phyloP scores from a whole-genome alignment of 2,329 filamentous ascomycete genomes.

The Fusarium buxicola region DNA sequence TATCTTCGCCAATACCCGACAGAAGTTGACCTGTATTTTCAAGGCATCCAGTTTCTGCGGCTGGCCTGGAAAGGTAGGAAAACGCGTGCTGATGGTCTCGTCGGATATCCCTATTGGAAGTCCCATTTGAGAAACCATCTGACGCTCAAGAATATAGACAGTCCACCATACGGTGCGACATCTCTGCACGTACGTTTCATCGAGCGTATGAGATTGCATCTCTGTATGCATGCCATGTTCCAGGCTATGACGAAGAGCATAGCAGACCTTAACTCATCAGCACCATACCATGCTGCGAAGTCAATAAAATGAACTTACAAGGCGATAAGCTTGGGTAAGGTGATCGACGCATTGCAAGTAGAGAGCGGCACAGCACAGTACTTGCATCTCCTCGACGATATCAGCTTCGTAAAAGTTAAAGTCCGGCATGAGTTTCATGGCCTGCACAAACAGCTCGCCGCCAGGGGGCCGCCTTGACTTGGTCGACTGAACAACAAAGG shows the following conservation, averaged over 20 bases:
- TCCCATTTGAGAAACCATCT: constrained; percentile 34
- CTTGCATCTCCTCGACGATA: constrained; percentile 32
- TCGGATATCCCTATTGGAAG: constrained; percentile 34
- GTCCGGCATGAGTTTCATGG: constrained; percentile 39
- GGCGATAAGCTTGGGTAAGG: constrained; percentile 22
- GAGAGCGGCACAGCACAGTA: constrained; percentile 31
- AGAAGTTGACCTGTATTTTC: constrained; percentile 31
- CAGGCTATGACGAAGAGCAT: constrained; percentile 23
- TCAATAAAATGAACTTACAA: background rate
- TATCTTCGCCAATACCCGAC: constrained; percentile 33
- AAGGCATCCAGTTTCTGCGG: constrained; percentile 21
- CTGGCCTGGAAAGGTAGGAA: constrained; percentile 21
- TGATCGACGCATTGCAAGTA: constrained; percentile 31
- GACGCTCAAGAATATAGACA: constrained; percentile 34
- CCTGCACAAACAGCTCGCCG: constrained; percentile 30
- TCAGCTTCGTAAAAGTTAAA: constrained; percentile 31
- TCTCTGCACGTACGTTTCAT: constrained; percentile 26
- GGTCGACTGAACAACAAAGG: constrained; percentile 35
- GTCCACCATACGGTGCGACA: constrained; percentile 34
- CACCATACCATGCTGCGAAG: accelerated
- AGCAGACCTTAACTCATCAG: constrained; percentile 20
- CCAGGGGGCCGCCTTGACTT: constrained; percentile 34
- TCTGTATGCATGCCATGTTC: constrained; percentile 38
- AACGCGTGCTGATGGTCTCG: constrained; percentile 29
- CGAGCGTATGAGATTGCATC: constrained; percentile 28